phyloP scores from a whole-genome alignment of 2,329 filamentous ascomycete genomes.

The Fusarium lyarnte region DNA sequence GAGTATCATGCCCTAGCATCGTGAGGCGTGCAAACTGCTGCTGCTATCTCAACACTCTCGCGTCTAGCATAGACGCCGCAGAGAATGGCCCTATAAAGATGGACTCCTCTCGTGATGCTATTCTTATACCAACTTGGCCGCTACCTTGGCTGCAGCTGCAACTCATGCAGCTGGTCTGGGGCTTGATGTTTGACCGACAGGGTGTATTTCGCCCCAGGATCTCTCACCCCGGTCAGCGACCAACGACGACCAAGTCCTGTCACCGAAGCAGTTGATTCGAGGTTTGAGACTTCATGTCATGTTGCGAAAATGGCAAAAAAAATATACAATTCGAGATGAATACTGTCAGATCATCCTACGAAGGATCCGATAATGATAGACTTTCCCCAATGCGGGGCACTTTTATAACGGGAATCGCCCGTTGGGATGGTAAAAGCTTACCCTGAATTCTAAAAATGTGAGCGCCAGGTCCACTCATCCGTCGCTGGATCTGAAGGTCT shows the following conservation, averaged over 20 bases:
- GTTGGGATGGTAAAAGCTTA: constrained; percentile 1
- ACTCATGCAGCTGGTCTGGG: constrained; percentile 35
- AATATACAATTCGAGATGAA: constrained; percentile 4
- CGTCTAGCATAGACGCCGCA: constrained; percentile 35
- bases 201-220: constrained; percentile 29
- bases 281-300: constrained; percentile 7
- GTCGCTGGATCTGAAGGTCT: background rate
- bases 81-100: background rate
- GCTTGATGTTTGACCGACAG: constrained; percentile 19
- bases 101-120: constrained; percentile 29
- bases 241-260: constrained; percentile 20
- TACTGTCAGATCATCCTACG: constrained; percentile 27
- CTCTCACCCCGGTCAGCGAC: constrained; percentile 12
- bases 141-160: constrained; percentile 22
- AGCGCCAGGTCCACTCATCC: constrained; percentile 8
- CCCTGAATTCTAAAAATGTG: constrained; percentile 4
- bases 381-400: constrained; percentile 12
- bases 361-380: constrained; percentile 14
- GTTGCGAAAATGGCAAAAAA: background rate
- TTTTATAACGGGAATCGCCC: constrained; percentile 12
- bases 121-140: constrained; percentile 28
- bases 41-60: constrained; percentile 3
- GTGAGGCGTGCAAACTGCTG: background rate
- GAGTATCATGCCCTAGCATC: background rate
- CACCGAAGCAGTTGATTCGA: constrained; percentile 26